phyloP scores from a whole-genome alignment of 495 filamentous ascomycete genomes.

The Podospora appendiculata region DNA sequence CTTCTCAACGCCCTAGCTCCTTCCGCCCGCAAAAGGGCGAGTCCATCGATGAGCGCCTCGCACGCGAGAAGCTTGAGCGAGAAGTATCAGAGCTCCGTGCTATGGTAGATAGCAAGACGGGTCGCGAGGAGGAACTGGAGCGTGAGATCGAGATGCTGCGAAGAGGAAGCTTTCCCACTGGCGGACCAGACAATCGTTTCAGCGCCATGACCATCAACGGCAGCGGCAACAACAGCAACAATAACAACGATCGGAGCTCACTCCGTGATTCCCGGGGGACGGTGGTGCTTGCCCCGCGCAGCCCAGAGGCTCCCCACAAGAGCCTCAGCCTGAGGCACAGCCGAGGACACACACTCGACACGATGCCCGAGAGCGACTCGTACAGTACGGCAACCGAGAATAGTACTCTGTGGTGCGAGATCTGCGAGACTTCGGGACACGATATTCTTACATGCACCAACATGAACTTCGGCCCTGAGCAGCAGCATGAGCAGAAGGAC shows the following conservation, averaged over 20 bases:
- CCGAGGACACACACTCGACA: conserved; percentile 39
- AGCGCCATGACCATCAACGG: conserved; percentile 47
- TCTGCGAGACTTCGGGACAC: conserved; percentile 88
- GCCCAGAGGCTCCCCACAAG: conserved; percentile 27
- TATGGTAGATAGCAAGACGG: conserved; percentile 59
- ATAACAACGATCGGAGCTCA: conserved; percentile 42
- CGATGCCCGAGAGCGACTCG: conserved; percentile 66
- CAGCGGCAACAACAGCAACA: conserved; percentile 40
- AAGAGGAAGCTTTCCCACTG: conserved; percentile 24
- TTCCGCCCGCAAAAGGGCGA: conserved; percentile 37
- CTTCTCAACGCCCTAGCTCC: conserved; percentile 33
- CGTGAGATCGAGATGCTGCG: conserved; percentile 69
- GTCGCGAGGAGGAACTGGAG: conserved; percentile 84
- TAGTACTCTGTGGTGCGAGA: conserved; percentile 83
- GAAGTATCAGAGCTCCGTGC: conserved; percentile 70
- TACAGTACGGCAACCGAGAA: conserved; percentile 66
- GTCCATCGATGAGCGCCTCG: conserved; percentile 48
- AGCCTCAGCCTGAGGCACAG: conserved; percentile 25
- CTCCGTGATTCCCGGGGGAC: conserved; percentile 53
- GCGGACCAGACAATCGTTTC: conserved; percentile 23
- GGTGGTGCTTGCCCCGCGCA: conserved; percentile 40
- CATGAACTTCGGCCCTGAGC: conserved; percentile 57
- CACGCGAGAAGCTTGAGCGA: conserved; percentile 59
- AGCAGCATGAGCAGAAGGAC: conserved; percentile 17
- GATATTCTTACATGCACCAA: conserved; percentile 90